phyloP scores from a whole-genome alignment of 495 filamentous ascomycete species.

The Tuber borchii region DNA sequence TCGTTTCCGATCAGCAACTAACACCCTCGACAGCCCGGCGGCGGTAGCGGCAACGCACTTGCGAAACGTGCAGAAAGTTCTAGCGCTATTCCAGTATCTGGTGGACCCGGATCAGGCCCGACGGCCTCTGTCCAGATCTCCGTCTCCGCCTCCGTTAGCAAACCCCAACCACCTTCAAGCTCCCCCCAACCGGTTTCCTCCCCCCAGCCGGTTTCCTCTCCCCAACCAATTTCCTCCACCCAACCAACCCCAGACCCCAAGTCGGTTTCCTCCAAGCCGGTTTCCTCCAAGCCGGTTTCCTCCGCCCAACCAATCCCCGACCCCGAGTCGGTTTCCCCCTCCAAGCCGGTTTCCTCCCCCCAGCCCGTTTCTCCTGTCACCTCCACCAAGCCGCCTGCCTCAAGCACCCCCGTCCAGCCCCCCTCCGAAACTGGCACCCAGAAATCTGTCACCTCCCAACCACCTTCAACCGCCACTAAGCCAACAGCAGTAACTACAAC shows the following conservation, averaged over 20 bases:
- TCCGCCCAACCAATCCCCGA: too few species aligned
- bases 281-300: background rate
- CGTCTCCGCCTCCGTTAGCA: too few species aligned
- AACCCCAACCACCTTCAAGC: too few species aligned
- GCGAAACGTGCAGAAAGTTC: background rate
- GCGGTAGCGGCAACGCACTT: background rate
- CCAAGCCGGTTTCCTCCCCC: too few species aligned
- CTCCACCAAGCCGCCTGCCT: background rate
- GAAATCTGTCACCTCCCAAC: background rate
- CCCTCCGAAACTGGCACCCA: too few species aligned
- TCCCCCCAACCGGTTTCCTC: background rate
- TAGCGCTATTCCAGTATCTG: background rate
- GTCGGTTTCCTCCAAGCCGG: too few species aligned
- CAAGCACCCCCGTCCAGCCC: background rate
- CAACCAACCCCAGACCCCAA: too few species aligned
- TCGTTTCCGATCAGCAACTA: background rate
- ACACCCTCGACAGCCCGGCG: background rate
- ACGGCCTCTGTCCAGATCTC: too few species aligned
- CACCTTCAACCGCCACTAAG: background rate
- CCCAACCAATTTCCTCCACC: too few species aligned
- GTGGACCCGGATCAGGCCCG: background rate
- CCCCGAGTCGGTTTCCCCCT: background rate
- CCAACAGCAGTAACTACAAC: background rate
- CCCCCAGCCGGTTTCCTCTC: too few species aligned
- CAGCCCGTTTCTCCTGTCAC: background rate